phyloP scores from a whole-genome alignment of 495 filamentous ascomycete species.

The Aspergillus heteromorphus region DNA sequence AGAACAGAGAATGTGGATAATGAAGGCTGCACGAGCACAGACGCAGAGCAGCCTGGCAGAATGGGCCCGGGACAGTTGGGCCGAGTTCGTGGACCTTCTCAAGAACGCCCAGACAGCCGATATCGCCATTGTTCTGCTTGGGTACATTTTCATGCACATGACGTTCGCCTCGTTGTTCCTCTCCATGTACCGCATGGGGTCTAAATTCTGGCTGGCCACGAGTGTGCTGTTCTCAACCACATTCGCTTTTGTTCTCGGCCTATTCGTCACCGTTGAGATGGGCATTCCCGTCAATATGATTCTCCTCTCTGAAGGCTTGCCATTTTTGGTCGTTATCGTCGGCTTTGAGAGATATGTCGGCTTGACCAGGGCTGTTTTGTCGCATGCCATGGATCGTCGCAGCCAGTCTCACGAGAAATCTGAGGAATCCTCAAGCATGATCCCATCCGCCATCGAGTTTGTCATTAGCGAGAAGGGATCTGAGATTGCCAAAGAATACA shows the following conservation, averaged over 20 bases:
- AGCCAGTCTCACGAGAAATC: background rate
- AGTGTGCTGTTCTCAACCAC: conserved; percentile 1
- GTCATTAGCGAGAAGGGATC: conserved; percentile 9
- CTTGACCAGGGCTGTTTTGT: conserved; percentile 1
- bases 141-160: conserved; percentile 6
- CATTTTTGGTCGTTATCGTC: conserved; percentile 5
- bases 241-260: conserved; percentile 8
- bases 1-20: background rate
- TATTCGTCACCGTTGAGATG: background rate
- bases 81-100: background rate
- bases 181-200: conserved; percentile 8
- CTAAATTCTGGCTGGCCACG: conserved; percentile 7
- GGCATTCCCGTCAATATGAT: conserved; percentile 2
- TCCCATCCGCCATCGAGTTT: conserved; percentile 8
- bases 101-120: background rate
- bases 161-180: conserved; percentile 6
- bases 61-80: background rate
- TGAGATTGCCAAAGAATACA: conserved; percentile 8
- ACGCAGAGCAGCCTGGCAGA: background rate
- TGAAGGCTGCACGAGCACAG: background rate
- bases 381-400: background rate
- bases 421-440: background rate
- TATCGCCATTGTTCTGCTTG: conserved; percentile 1
- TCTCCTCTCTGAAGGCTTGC: conserved; percentile 7
- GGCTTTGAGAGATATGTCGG: conserved; percentile 9